Evolutionary conservation across 768 basidiomycete genomes (phyloP), one percentile per base, ranked within the genome.

Genomic region (Albatrellus ellisii): DNA sequence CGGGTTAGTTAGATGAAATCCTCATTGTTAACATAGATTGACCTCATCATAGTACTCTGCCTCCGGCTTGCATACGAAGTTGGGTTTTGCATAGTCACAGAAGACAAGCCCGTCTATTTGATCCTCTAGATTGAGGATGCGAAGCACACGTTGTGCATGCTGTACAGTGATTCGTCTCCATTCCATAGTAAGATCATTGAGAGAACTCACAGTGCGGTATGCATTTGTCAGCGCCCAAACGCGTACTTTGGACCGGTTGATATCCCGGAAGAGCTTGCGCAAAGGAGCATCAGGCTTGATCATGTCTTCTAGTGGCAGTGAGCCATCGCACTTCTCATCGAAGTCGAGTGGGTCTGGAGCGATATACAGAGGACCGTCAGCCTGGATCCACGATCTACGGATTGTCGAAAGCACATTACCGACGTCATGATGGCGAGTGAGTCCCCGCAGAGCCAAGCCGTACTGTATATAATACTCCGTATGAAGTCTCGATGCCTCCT

Each of bases 181-280:
- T n/a, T n/a, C n/a, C n/a, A n/a, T n/a, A 20, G 28, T 42, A 37
- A 31, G 43, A 20, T 9, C 5, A 5, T 9, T 3, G 17, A 24
- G 11, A 20, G 10, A 31, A 59, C 68, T 34, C 58, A 87, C 87
- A 18, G 72, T 65, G 42, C 68, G 67, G 56, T 88, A 89, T 9
- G 88, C 88, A 54, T 91, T 91, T 3, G 88, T 91, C 32, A 90
- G 60, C 2, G 73, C 85, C 87, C 87, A 90, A 4, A 90, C 76
- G n/a, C 75, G 71, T 7, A 68, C 73, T 56, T 83, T 88, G 22
- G 65, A 68, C 36, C 77, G 73, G 54, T 91, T 84, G 24, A 91
- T 75, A 54, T 90, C 84, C 56, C 80, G 62, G 39, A 91, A 68
- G 5, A 91, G 68, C 51, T 76, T 70, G 17, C 77, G 74, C 8